phyloP scores from a whole-genome alignment of 352 stramenopile species.

The Phytopythium kandeliae region DNA sequence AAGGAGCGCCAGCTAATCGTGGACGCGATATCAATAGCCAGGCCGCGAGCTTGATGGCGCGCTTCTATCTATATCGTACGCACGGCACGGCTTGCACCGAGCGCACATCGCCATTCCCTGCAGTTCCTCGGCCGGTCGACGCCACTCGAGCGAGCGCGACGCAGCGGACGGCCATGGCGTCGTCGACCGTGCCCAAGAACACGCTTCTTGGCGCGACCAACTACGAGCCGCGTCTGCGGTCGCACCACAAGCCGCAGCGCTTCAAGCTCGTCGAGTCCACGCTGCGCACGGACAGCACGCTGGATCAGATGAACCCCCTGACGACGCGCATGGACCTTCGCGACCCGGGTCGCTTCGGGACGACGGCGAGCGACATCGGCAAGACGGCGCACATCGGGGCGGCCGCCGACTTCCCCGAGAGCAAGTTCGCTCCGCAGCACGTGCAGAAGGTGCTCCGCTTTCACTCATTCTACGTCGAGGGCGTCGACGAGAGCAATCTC shows the following conservation, averaged over 20 bases:
- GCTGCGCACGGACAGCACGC: constrained; percentile 56
- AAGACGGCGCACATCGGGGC: constrained; percentile 14
- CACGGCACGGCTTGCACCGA: background rate
- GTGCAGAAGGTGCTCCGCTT: constrained; percentile 82
- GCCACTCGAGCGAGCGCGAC: background rate
- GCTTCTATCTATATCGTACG: background rate
- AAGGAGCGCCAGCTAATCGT: background rate
- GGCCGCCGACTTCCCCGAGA: constrained; percentile 30
- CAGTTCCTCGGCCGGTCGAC: background rate
- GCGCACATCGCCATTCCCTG: background rate
- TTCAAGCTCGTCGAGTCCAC: constrained; percentile 65
- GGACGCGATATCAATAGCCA: background rate
- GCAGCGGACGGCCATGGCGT: constrained; percentile 23
- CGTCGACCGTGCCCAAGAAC: constrained; percentile 53
- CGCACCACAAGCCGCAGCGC: constrained; percentile 70
- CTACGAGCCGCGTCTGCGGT: constrained; percentile 61
- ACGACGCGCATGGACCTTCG: constrained; percentile 51
- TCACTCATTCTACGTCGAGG: constrained; percentile 81
- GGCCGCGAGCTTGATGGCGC: background rate
- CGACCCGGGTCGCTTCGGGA: constrained; percentile 52
- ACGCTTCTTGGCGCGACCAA: constrained; percentile 65
- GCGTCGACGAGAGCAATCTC: constrained; percentile 74
- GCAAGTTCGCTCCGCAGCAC: constrained; percentile 79
- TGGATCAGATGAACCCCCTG: constrained; percentile 55
- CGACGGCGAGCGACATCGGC: constrained; percentile 54